These are phyloP conservation scores for Tubosaeta brunneosetosa DNA, from an alignment of 768 basidiomycete genomes.

Conservation along the genomic window DNA sequence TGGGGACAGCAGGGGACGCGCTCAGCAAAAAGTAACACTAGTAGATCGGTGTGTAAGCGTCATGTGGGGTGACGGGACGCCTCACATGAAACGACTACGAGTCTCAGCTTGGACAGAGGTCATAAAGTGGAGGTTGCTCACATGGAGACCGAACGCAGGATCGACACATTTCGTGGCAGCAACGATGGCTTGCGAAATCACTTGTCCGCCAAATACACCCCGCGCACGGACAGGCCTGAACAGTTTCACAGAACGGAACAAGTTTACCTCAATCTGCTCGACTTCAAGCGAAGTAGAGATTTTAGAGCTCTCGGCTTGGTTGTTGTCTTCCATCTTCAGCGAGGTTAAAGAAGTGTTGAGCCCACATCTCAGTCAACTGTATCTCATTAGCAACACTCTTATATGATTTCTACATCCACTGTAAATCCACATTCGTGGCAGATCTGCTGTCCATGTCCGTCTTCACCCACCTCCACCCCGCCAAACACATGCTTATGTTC, in stretches of 20 bases:
- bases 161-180: conserved; percentile 74
- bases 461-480: conserved; percentile 44
- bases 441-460: conserved; percentile 62
- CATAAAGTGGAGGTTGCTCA: conserved; percentile 35
- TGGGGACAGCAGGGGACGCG: conserved; percentile 67
- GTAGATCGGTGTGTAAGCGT: conserved; percentile 26
- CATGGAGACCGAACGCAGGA: conserved; percentile 63
- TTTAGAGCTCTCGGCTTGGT: conserved; percentile 58
- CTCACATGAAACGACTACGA: conserved; percentile 67
- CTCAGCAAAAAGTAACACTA: conserved; percentile 82
- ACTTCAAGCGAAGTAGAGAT: conserved; percentile 75
- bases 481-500: conserved; percentile 88
- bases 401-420: conserved; percentile 83
- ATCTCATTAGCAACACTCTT: conserved; percentile 5
- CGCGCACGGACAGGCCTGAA: conserved; percentile 57
- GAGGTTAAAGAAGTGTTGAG: not conserved
- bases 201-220: conserved; percentile 86
- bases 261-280: conserved; percentile 69
- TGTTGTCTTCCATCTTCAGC: conserved; percentile 33
- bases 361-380: not conserved
- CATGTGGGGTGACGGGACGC: conserved; percentile 1
- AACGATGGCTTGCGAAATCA: conserved; percentile 82
- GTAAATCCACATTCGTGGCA: conserved; percentile 91
- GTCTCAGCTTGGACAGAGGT: not conserved
- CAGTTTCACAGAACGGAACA: conserved; percentile 74